Base-by-base conservation (phyloP, 257 asterid species). In the Verbascum thapsus region DNA sequence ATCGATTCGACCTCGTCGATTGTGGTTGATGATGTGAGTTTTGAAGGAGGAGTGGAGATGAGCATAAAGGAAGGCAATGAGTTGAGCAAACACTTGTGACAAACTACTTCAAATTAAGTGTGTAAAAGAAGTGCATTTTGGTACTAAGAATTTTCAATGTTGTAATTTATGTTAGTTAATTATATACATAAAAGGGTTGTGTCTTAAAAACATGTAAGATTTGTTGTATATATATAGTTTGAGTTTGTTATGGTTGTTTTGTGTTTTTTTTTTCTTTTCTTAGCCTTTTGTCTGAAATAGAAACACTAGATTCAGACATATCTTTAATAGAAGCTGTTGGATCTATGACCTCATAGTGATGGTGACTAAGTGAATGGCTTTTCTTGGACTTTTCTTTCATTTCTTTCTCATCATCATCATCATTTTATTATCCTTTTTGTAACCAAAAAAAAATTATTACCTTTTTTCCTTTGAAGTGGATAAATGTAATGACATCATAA, bases 11-110 rank as follows among this genome's bases (percentile, higher is more conserved):
- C 82, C 3, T 69, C 94, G 7, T 63, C 84, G 3, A 59, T 75
- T 7, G 71, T 73, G 10, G 55, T 67, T 4, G 85, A 80, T 8
- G 84, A 80, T 20, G 74, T 58, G 4, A 57, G 68, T 22, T 84
- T 81, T 43, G 82, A 69, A 30, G 92, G 79, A 64, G 89, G 83
- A 48, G 74, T 88, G 49, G 95, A 83, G 39, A 86, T 86, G 98
- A 87, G 87, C 80, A 86, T 88, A 67, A 80, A 81, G 78, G 95
- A 91, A 80, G 96, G 84, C 69, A 88, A 81, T 61, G 95, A 91
- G 72, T 58, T 63, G 34, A 68, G 83, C 85, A 83, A 80, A 72
- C 88, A 86, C 45, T 72, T 77, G 73, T 89, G 94, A 88, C 13
- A 19, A 10, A 39, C 53, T 50, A 48, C 58, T n/a, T 40, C 11